Conservation (phyloP, 2,329 filamentous ascomycete genomes). For the Thermomyces lanuginosus region DNA sequence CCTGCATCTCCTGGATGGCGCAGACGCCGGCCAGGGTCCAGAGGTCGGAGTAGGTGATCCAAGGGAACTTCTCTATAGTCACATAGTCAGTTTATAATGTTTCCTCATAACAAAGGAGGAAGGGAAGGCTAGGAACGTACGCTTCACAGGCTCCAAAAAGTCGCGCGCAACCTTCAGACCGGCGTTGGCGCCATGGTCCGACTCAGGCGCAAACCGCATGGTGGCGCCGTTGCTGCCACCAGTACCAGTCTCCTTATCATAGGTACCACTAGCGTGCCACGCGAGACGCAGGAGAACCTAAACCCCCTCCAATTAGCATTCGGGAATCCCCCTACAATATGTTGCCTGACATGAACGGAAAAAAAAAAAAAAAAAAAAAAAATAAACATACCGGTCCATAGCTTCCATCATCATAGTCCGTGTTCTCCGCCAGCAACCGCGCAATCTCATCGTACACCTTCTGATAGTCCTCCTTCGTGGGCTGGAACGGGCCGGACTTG, state of each 20-base stretch:
- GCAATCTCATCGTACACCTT: conserved; percentile 86
- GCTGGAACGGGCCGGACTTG: conserved; percentile 48
- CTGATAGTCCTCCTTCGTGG: conserved; percentile 79
- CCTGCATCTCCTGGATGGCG: conserved; percentile 90
- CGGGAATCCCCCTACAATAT: too few relatives aligned
- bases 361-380: conserved; percentile 2
- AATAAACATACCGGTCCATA: conserved; percentile 55
- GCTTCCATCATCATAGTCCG: conserved; percentile 91
- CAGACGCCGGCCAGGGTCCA: conserved; percentile 81
- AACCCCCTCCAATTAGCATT: conserved; percentile 1
- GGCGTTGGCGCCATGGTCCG: conserved; percentile 82
- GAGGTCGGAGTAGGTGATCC: conserved; percentile 92
- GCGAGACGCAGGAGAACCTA: conserved; percentile 66
- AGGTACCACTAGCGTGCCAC: conserved; percentile 90
- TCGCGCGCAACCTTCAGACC: conserved; percentile 73
- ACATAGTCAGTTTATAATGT: conserved; percentile 3
- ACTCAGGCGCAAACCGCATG: conserved; percentile 86
- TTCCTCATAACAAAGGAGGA: background rate
- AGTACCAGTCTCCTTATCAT: conserved; percentile 70
- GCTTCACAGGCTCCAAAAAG: conserved; percentile 84
- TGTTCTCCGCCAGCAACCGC: conserved; percentile 62
- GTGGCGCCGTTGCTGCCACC: conserved; percentile 93
- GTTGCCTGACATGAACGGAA: background rate
- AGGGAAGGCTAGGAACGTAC: conserved; percentile 29
- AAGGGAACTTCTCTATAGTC: conserved; percentile 59